These are phyloP conservation scores for Alternaria solani DNA, from an alignment of 2,329 filamentous ascomycete species.

Conservation along the genomic window DNA sequence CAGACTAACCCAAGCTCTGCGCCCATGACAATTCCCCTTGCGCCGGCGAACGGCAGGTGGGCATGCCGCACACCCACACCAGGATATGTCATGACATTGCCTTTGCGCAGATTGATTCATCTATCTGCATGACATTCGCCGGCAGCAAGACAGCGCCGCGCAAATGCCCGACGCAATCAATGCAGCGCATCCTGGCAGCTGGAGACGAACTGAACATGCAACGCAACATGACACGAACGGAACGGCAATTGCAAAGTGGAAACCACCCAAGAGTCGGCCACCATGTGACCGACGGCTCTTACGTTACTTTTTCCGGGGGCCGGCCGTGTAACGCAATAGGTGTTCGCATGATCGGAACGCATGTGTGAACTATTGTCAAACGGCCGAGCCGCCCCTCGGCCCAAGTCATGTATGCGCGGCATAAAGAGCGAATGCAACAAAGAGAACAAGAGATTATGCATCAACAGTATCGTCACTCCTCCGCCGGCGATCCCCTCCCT, in stretches of 20 bases:
- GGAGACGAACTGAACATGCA: conserved; percentile 15
- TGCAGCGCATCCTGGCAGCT: conserved; percentile 21
- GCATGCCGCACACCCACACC: background rate
- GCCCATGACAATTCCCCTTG: conserved; percentile 11
- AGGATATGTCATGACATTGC: conserved; percentile 12
- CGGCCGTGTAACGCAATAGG: conserved; percentile 12
- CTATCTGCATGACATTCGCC: background rate
- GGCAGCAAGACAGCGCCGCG: conserved; percentile 23
- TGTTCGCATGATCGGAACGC: conserved; percentile 23
- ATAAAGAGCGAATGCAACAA: background rate
- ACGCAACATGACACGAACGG: conserved; percentile 26
- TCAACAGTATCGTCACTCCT: conserved; percentile 2
- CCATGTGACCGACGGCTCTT: conserved; percentile 10
- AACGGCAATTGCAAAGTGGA: conserved; percentile 1
- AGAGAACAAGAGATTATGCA: conserved; percentile 2
- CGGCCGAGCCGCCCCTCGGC: conserved; percentile 16
- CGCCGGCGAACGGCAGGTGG: background rate
- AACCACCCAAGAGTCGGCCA: conserved; percentile 1
- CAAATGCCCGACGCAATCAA: conserved; percentile 19
- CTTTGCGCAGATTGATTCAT: background rate
- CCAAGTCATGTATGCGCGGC: background rate
- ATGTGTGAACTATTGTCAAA: conserved; percentile 42
- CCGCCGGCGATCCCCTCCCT: conserved; percentile 26
- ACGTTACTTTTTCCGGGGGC: conserved; percentile 18
- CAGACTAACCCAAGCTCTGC: background rate